A percentile compares a stretch with the other conserved stretches of the same genome.
Conservation (phyloP, 2,329 filamentous ascomycete species). For the Incumbomyces lentus region DNA sequence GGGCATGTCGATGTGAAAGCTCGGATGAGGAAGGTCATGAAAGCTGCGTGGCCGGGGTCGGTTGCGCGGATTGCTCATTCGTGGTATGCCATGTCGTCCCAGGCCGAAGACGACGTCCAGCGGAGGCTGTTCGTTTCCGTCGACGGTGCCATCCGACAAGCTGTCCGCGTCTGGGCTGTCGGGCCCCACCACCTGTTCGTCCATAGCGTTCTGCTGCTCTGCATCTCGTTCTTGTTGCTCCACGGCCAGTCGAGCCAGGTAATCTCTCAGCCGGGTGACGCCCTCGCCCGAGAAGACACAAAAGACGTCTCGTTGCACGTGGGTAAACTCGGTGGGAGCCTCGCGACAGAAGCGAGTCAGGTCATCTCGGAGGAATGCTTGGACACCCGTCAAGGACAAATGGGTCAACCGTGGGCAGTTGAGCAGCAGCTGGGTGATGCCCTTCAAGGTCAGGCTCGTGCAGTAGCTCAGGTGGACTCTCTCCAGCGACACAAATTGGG, state of each 20-base stretch:
- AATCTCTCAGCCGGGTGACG: constrained; percentile 64
- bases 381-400: constrained; percentile 84
- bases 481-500: constrained; percentile 49
- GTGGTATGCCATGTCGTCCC: constrained; percentile 12
- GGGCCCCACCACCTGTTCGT: constrained; percentile 19
- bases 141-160: constrained; percentile 21
- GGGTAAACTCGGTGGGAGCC: constrained; percentile 83
- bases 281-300: constrained; percentile 92
- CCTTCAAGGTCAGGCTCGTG: constrained; percentile 68
- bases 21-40: constrained; percentile 16
- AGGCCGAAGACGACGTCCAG: constrained; percentile 16
- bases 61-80: constrained; percentile 10
- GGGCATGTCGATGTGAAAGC: constrained; percentile 21
- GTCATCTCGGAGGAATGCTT: constrained; percentile 77
- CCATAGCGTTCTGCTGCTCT: constrained; percentile 17
- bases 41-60: constrained; percentile 18
- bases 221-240: constrained; percentile 17
- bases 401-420: constrained; percentile 88
- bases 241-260: constrained; percentile 49
- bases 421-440: constrained; percentile 80
- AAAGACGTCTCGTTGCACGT: constrained; percentile 89
- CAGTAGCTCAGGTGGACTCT: constrained; percentile 96
- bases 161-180: constrained; percentile 21
- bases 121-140: constrained; percentile 18
- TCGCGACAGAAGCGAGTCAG: constrained; percentile 76